Evolutionary conservation across 345 rosid genomes (phyloP).

Genomic region (Microthlaspi erraticum): DNA sequence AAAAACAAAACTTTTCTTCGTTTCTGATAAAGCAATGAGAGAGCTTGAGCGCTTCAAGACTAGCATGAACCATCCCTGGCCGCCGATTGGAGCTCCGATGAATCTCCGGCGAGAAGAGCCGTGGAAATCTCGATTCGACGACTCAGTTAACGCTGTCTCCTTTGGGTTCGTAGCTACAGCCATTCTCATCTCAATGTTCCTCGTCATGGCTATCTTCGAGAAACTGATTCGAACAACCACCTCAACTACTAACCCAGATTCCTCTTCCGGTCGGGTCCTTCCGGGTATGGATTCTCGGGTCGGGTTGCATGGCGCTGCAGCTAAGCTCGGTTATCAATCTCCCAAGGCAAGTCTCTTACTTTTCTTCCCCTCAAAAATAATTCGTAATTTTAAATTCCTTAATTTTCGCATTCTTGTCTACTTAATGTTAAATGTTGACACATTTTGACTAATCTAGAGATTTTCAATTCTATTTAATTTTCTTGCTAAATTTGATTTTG

Average conservation of each 20-base stretch:
- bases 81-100: constrained; percentile 76
- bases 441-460: constrained; percentile 14
- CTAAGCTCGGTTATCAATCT: constrained; percentile 74
- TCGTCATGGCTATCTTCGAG: constrained; percentile 93
- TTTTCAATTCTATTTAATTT: background rate
- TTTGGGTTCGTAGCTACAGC: constrained; percentile 98
- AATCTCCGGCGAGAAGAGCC: constrained; percentile 60
- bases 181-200: constrained; percentile 95
- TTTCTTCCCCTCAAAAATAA: background rate
- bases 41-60: constrained; percentile 32
- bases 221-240: constrained; percentile 74
- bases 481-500: constrained; percentile 18
- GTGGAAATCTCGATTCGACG: constrained; percentile 62
- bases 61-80: constrained; percentile 49
- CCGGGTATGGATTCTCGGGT: constrained; percentile 66
- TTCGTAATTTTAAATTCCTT: constrained; percentile 24
- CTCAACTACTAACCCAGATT: constrained; percentile 40
- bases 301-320: constrained; percentile 48
- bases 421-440: constrained; percentile 9
- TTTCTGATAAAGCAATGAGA: constrained; percentile 28
- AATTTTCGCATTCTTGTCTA: constrained; percentile 36
- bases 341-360: constrained; percentile 66
- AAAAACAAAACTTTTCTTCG: background rate
- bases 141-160: constrained; percentile 87
- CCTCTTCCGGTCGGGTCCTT: constrained; percentile 32